phyloP scores from a whole-genome alignment of 1,284 basidiomycete genomes.

The Ceratobasidium theobromae region DNA sequence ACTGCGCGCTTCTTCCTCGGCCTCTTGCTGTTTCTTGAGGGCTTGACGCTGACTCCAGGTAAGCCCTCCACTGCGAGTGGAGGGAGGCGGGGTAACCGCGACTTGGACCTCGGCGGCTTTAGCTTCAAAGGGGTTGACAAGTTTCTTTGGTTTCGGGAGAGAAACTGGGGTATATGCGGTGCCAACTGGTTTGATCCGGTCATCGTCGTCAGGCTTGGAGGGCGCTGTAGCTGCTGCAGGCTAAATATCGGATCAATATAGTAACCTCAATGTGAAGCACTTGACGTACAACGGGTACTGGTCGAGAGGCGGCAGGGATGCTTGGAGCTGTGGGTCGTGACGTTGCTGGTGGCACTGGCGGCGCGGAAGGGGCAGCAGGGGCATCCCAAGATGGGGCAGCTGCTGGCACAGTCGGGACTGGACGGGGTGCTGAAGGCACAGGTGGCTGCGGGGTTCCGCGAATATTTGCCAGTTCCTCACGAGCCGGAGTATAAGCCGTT shows the following conservation, averaged over 20 bases:
- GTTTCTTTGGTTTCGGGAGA: conserved; percentile 79
- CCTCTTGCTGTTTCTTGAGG: conserved; percentile 77
- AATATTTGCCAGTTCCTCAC: conserved; percentile 42
- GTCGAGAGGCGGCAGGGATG: conserved; percentile 35
- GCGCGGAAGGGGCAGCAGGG: conserved; percentile 43
- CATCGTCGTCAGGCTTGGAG: conserved; percentile 69
- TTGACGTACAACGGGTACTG: conserved; percentile 33
- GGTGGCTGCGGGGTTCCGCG: conserved; percentile 44
- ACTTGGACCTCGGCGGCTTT: conserved; percentile 47
- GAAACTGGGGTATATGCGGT: conserved; percentile 87
- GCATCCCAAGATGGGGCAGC: conserved; percentile 51
- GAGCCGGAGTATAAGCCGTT: conserved; percentile 42
- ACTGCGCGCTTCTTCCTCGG: conserved; percentile 76
- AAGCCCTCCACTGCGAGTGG: conserved; percentile 45
- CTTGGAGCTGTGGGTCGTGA: conserved; percentile 8
- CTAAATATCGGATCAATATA: conserved; percentile 2
- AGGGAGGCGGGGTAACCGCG: conserved; percentile 35
- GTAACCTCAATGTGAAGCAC: background rate
- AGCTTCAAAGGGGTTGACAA: conserved; percentile 79
- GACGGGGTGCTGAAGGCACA: conserved; percentile 54
- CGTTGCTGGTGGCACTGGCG: conserved; percentile 36
- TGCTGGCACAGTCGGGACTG: conserved; percentile 49
- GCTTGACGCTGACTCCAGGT: conserved; percentile 92
- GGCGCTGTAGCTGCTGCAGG: conserved; percentile 38
- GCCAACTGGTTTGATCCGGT: conserved; percentile 74